Base-by-base conservation (phyloP, 805 yeast species). In the Monosporozyma siamensis region DNA sequence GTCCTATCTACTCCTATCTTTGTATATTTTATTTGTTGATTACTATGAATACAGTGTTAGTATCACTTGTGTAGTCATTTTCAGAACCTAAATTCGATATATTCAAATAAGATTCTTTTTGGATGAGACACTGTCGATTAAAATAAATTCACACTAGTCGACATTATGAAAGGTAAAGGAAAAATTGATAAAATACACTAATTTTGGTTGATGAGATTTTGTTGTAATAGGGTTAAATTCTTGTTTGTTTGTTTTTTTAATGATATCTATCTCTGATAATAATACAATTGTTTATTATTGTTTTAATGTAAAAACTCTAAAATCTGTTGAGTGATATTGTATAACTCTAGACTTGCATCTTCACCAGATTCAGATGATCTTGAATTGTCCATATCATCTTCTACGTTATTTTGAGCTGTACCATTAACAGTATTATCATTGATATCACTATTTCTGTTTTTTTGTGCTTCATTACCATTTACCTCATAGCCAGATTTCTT, bases 241-340 rank as follows among this genome's bases (percentile, higher is more conserved):
- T 4, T 29, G 14, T 29, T 29, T 29, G 5, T 29, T 29, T 14
- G 4, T 29, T 9, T 25, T 5, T 25, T 25, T 25, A 9, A 25
- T 25, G 4, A 15, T 29, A 8, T 29, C 17, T 15, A 29, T 29
- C 7, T 14, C 20, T 6, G 9, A 3, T 29, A 14, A 29, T 29
- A 11, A 29, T 29, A 29, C 32, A 29, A 10, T 29, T 29, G 20
- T 15, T 18, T 7, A 29, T 15, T n/a, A 15, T 20, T 4, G 32
- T 15, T 20, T 48, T 43, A 58, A 36, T 60, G 55, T 35, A 62
- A 48, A 50, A 64, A 65, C 53, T 78, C 82, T 53, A 78, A 68
- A 41, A 78, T 78, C 63, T 78, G 84, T 56, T 77, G 82, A 8
- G 84, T 77, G 55, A 78, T 72, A 55, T 77, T 78, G 61, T 74